phyloP scores from a whole-genome alignment of 768 basidiomycete species.

The Tylopilus felleus region DNA sequence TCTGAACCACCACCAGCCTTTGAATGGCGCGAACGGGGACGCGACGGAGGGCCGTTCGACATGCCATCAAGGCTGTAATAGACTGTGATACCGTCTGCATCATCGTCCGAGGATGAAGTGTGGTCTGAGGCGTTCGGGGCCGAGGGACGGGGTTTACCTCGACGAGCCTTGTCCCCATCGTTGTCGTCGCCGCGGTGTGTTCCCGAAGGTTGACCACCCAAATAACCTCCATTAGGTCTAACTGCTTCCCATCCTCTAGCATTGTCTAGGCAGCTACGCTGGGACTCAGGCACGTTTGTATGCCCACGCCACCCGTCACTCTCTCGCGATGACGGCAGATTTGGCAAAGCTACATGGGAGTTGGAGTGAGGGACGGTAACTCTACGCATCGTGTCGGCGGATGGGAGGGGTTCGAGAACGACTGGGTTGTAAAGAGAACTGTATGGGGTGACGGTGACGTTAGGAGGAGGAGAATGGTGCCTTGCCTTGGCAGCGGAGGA shows the following conservation, averaged over 20 bases:
- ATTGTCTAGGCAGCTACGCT: slow-evolving; percentile 12
- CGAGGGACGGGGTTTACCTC: slow-evolving; percentile 25
- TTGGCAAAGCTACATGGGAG: neutral
- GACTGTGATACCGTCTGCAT: slow-evolving; percentile 40
- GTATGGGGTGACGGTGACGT: slow-evolving; percentile 16
- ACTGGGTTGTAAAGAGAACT: slow-evolving; percentile 21
- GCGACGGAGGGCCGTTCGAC: slow-evolving; percentile 24
- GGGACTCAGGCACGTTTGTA: slow-evolving; percentile 12
- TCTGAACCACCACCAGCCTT: slow-evolving; percentile 41
- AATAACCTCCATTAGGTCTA: slow-evolving; percentile 14
- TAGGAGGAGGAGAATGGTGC: slow-evolving; percentile 3
- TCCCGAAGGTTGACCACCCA: slow-evolving; percentile 19
- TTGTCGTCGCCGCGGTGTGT: slow-evolving; percentile 32
- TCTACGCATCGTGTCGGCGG: slow-evolving; percentile 34
- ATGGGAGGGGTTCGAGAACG: slow-evolving; percentile 40
- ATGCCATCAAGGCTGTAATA: slow-evolving; percentile 43
- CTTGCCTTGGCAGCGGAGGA: slow-evolving; percentile 1
- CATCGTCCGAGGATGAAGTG: slow-evolving; percentile 42
- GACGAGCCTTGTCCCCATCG: slow-evolving; percentile 37
- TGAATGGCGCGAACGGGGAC: slow-evolving; percentile 20
- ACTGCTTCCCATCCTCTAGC: slow-evolving; percentile 7
- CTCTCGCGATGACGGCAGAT: slow-evolving; percentile 11
- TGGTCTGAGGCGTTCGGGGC: slow-evolving; percentile 35
- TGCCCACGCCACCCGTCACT: slow-evolving; percentile 21
- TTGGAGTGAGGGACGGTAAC: neutral